Conservation (phyloP, 2,329 filamentous ascomycete species). For the Aspergillus calidoustus region DNA sequence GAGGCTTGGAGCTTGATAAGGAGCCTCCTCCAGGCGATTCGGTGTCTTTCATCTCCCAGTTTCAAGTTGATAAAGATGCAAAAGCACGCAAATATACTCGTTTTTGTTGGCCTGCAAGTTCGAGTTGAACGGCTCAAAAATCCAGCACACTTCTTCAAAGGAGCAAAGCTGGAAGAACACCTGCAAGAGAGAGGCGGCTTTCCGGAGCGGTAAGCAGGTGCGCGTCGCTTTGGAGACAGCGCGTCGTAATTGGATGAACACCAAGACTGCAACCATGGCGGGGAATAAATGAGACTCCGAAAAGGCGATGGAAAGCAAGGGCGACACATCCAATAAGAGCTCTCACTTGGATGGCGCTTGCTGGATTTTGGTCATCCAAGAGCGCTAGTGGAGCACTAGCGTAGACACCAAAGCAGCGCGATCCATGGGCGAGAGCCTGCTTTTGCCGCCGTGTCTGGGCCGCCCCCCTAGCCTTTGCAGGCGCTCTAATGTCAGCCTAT, state of each 20-base stretch:
- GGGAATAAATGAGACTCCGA: conserved; percentile 16
- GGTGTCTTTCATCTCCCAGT: background rate
- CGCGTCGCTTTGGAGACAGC: conserved; percentile 33
- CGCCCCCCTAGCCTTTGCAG: conserved; percentile 34
- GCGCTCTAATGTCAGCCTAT: conserved; percentile 43
- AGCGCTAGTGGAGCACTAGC: conserved; percentile 32
- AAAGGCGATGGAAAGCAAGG: conserved; percentile 21
- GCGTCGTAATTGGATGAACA: conserved; percentile 33
- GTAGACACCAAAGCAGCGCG: conserved; percentile 14
- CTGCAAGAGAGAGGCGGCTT: conserved; percentile 29
- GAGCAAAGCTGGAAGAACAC: conserved; percentile 14
- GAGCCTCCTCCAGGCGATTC: background rate
- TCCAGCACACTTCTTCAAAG: background rate
- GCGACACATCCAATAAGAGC: conserved; percentile 34
- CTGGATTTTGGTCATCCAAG: conserved; percentile 25
- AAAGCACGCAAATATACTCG: background rate
- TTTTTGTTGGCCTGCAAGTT: background rate
- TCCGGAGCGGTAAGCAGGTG: conserved; percentile 41
- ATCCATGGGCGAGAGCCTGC: conserved; percentile 40
- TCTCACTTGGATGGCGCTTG: conserved; percentile 32
- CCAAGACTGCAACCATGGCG: background rate
- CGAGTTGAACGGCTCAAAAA: no score
- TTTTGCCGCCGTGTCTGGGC: conserved; percentile 43
- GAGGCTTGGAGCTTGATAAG: conserved; percentile 10
- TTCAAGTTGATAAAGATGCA: background rate